phyloP scores from a whole-genome alignment of 2,329 filamentous ascomycete genomes.

The Pseudogymnoascus sp. region DNA sequence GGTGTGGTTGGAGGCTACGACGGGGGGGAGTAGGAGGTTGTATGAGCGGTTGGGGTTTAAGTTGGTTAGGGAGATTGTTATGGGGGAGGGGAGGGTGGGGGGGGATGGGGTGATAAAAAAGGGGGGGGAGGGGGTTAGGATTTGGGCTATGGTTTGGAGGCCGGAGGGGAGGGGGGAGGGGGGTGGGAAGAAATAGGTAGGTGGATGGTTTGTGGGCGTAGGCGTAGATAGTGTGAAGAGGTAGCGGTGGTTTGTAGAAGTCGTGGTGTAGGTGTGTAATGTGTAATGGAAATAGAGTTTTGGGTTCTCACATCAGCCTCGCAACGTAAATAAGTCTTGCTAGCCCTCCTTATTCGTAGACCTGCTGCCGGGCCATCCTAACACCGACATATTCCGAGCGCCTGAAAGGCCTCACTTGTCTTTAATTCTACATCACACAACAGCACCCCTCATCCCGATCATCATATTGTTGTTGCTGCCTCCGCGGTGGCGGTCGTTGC shows the following conservation, averaged over 20 bases:
- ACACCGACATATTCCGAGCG: no score
- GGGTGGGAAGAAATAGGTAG: neutral
- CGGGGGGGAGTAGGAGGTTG: slow-evolving; percentile 10
- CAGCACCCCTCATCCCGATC: no score
- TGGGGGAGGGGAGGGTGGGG: slow-evolving; percentile 16
- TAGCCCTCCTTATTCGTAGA: neutral
- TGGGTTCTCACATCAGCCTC: neutral
- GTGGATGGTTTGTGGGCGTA: neutral
- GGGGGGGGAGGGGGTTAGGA: slow-evolving; percentile 15
- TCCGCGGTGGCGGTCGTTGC: neutral
- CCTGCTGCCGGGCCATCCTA: no score
- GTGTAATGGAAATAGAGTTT: neutral
- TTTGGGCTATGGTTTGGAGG: slow-evolving; percentile 20
- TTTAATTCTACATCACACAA: no score
- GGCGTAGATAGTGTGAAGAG: neutral
- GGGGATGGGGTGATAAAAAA: slow-evolving; percentile 10
- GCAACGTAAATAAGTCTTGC: neutral
- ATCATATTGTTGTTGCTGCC: no score
- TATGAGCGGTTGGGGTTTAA: slow-evolving; percentile 17
- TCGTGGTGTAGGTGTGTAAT: neutral
- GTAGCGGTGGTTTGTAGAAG: neutral
- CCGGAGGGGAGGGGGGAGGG: neutral
- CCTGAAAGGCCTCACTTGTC: no score
- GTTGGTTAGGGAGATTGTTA: slow-evolving; percentile 12
- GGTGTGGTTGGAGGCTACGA: slow-evolving; percentile 19